Evolutionary conservation across 129 eudicot genomes (phyloP).

Genomic region (Centaurea solstitialis): DNA sequence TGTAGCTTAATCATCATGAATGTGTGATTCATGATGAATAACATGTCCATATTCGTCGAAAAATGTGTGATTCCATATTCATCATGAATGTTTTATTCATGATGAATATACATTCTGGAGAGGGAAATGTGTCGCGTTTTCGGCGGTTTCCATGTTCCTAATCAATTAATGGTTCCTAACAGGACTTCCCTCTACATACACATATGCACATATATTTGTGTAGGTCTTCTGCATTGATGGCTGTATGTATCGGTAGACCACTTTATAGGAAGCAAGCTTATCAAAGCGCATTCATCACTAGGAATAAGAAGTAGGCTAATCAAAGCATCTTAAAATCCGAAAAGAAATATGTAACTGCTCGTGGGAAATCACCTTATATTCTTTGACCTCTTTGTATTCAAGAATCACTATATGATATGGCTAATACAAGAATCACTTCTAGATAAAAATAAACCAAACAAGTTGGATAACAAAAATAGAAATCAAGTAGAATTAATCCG

Average conservation of each 20-base stretch:
- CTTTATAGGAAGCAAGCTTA: not conserved
- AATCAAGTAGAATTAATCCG: not conserved
- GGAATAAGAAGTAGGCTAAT: not conserved
- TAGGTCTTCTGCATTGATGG: not conserved
- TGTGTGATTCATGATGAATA: too few relatives aligned
- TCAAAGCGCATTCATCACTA: not conserved
- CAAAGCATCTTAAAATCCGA: not conserved
- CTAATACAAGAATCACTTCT: not conserved
- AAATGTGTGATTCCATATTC: too few relatives aligned
- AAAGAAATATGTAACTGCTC: not conserved
- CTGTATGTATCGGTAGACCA: not conserved
- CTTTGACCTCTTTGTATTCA: not conserved
- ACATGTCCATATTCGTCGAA: too few relatives aligned
- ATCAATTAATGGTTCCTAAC: too few relatives aligned
- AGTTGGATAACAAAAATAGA: not conserved
- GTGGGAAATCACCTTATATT: not conserved
- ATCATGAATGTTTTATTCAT: too few relatives aligned
- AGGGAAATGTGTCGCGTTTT: too few relatives aligned
- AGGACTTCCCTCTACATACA: not conserved
- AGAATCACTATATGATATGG: not conserved
- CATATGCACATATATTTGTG: not conserved
- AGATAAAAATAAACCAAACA: not conserved
- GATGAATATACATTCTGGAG: too few relatives aligned
- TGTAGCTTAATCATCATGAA: too few relatives aligned
- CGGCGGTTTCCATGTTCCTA: too few relatives aligned